Conservation (phyloP, 78 protist genomes). For the Parvularia atlantis region DNA sequence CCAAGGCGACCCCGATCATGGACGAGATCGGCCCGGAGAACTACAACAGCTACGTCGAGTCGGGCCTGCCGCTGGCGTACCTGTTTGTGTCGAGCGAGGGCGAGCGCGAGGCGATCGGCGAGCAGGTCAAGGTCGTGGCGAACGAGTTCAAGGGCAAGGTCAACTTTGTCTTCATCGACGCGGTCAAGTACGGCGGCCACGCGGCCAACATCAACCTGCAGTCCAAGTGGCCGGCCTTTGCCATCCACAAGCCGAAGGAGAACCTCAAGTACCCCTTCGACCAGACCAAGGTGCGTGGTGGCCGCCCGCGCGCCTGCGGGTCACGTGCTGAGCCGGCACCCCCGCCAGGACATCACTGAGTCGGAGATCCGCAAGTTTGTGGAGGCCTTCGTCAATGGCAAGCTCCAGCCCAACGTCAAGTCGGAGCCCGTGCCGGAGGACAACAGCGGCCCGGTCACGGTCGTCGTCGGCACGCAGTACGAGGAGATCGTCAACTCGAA, state of each 20-base stretch:
- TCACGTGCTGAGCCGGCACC: neutral
- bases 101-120: neutral
- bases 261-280: neutral
- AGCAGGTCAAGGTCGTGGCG: slow-evolving; percentile 6
- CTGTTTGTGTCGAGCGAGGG: too few relatives aligned
- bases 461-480: slow-evolving; percentile 16
- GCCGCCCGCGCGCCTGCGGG: neutral
- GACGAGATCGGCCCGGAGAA: too few relatives aligned
- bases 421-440: slow-evolving; percentile 25
- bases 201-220: too few relatives aligned
- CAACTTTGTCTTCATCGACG: too few relatives aligned
- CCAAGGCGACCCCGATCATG: too few relatives aligned
- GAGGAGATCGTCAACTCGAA: slow-evolving; percentile 13
- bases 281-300: neutral
- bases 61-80: too few relatives aligned
- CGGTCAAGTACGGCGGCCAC: too few relatives aligned
- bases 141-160: slow-evolving; percentile 21
- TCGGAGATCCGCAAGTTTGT: neutral
- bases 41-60: too few relatives aligned
- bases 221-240: neutral
- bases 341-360: neutral
- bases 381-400: slow-evolving; percentile 7
- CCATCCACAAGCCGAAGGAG: neutral
- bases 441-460: slow-evolving; percentile 7
- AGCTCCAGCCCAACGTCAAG: slow-evolving; percentile 6